These are phyloP conservation scores for Cyberlindnera japonica DNA, from an alignment of 805 yeast species.

Conservation along the genomic window DNA sequence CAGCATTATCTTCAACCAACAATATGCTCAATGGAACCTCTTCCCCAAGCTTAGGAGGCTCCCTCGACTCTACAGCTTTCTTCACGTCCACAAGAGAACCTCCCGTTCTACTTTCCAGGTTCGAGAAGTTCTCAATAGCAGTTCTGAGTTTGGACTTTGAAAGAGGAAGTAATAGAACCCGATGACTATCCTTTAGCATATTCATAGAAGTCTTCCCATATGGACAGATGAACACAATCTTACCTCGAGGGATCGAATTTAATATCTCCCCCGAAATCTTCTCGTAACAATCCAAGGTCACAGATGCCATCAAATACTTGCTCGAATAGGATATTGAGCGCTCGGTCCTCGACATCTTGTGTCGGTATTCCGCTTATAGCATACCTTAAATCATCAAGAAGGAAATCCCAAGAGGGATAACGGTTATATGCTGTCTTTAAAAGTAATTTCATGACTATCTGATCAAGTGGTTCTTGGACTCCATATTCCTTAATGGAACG, in stretches of 20 bases:
- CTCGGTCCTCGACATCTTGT: conserved; percentile 12
- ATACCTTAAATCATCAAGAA: conserved; percentile 36
- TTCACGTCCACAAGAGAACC: too few species aligned
- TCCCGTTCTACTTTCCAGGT: neutral
- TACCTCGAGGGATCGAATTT: neutral
- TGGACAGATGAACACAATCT: conserved; percentile 13
- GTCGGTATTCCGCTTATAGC: conserved; percentile 10
- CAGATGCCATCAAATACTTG: conserved; percentile 10
- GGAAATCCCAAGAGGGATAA: conserved; percentile 32
- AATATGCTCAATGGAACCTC: conserved; percentile 52
- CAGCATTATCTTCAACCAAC: conserved; percentile 92
- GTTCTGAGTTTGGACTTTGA: conserved; percentile 10
- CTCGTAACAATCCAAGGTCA: conserved; percentile 11
- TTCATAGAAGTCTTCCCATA: conserved; percentile 15
- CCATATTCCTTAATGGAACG: conserved; percentile 33
- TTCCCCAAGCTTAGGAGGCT: conserved; percentile 10
- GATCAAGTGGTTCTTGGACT: conserved; percentile 31
- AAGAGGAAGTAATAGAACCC: conserved; percentile 20
- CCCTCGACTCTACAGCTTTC: too few species aligned
- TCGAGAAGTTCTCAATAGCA: conserved; percentile 2
- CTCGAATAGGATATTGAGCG: conserved; percentile 2
- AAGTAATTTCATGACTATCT: conserved; percentile 39
- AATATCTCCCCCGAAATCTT: conserved; percentile 1
- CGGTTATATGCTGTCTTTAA: conserved; percentile 39
- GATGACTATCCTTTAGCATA: conserved; percentile 6